Base-by-base conservation (phyloP, 108 stramenopile genomes). In the Chaetoceros muelleri region DNA sequence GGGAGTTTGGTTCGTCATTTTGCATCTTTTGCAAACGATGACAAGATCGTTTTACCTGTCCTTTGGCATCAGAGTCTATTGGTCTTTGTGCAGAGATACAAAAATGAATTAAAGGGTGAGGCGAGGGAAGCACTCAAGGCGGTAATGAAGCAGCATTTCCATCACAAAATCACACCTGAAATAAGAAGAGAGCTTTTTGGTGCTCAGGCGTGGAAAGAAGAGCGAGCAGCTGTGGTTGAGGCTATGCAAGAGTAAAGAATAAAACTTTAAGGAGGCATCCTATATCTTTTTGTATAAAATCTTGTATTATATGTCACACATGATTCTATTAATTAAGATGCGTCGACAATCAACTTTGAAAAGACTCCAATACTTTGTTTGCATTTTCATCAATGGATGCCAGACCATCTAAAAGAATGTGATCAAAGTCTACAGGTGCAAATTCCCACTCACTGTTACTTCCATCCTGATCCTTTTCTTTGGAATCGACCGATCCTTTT, bases 41-140 rank as follows among this genome's bases (percentile, higher is more conserved):
- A 67, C 30, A 60, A 59, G n/a, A 62, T 61, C 28, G 62, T 54
- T 28, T 64, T 97, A 22, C 96, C 96, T 17, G 96, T 98, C 0
- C 62, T 99, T 59, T 99, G 98, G 98, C 98, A 99, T 75, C 96
- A 98, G 76, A 73, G 90, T 1, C 58, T 99, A 34, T 65, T 99
- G 44, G 75, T 77, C 0, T 98, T 99, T 71, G 85, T 82, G 3
- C 92, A 98, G 67, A 75, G 97, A 1, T 99, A 99, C 74, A 96
- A 96, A 60, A 75, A 72, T 49, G 91, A 94, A 62, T 56, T 98
- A 21, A 66, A 85, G 40, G 80, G 78, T 46, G 79, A 74, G 46
- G 90, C 86, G 25, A 80, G 85, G 57, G 94, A 93, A 48, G 57
- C 73, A 28, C 58, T 96, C 48, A 61, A 63, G 53, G 49, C 70